Percentiles rank a stretch among this genome's conserved stretches.
Conservation (phyloP, 1,139 yeast species). For the Debaryomyces robertsiae region DNA sequence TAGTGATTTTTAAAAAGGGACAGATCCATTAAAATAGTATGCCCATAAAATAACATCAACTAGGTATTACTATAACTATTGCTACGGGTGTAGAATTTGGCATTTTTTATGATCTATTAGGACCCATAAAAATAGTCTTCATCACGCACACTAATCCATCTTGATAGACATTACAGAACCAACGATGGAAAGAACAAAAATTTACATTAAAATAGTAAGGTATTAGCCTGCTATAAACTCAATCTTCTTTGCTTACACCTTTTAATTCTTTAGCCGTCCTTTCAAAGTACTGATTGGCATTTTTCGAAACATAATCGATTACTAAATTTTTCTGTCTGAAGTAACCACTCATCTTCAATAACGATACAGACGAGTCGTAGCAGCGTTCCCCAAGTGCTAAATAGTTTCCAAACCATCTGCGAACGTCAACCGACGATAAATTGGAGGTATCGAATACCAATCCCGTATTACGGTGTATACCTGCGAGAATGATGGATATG, state of each 20-base stretch:
- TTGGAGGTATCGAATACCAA: conserved; percentile 48
- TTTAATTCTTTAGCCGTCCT: conserved; percentile 36
- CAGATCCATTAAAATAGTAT: no score
- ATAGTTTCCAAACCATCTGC: conserved; percentile 56
- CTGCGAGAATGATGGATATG: conserved; percentile 65
- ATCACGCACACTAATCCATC: no score
- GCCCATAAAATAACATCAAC: no score
- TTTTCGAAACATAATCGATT: conserved; percentile 38
- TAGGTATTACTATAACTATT: no score
- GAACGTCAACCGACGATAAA: conserved; percentile 53
- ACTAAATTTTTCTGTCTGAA: conserved; percentile 46
- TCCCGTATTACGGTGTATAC: conserved; percentile 66
- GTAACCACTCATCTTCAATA: conserved; percentile 45
- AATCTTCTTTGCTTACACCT: conserved; percentile 22
- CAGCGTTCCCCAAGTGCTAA: conserved; percentile 56
- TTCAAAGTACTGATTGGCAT: conserved; percentile 34
- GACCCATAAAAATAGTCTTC: no score
- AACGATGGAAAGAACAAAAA: no score
- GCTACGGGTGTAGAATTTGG: no score
- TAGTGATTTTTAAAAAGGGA: no score
- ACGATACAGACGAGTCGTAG: conserved; percentile 46
- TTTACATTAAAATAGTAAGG: no score
- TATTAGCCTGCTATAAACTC: neutral
- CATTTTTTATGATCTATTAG: no score
- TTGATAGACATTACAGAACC: no score